These are phyloP conservation scores for Taxillus chinensis DNA, from an alignment of 164 flowering plant genomes.

Conservation along the genomic window DNA sequence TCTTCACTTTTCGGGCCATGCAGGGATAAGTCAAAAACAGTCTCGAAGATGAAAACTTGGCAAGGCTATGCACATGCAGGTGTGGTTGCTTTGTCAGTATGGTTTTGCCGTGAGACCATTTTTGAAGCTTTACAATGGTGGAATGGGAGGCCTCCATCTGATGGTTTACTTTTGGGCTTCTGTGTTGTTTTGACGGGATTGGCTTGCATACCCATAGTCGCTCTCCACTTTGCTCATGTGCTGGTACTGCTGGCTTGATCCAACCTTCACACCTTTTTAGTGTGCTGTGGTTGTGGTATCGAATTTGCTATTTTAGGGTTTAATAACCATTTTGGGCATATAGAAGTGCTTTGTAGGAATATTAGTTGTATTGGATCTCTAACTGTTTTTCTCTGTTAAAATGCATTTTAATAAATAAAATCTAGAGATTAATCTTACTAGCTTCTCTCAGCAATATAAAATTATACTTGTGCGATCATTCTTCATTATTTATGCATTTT, in stretches of 20 bases:
- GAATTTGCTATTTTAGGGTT: too few relatives aligned
- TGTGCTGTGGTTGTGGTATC: too few relatives aligned
- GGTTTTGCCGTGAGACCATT: constrained; percentile 90
- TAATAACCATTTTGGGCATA: too few relatives aligned
- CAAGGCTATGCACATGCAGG: constrained; percentile 87
- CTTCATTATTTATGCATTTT: too few relatives aligned
- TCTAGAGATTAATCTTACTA: too few relatives aligned
- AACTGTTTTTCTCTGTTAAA: too few relatives aligned
- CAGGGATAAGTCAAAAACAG: constrained; percentile 72
- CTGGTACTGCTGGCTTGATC: constrained; percentile 41
- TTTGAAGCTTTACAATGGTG: constrained; percentile 98
- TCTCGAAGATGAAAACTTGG: constrained; percentile 83
- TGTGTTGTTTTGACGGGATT: constrained; percentile 67
- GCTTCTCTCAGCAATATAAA: not conserved
- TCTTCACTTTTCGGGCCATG: constrained; percentile 11
- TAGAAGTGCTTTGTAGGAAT: too few relatives aligned
- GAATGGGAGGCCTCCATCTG: constrained; percentile 90
- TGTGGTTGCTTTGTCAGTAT: constrained; percentile 75
- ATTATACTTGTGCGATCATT: not conserved
- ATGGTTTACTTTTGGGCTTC: constrained; percentile 79
- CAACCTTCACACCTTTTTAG: not conserved
- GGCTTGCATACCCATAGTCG: constrained; percentile 88
- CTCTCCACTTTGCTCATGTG: constrained; percentile 86
- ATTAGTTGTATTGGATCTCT: too few relatives aligned
- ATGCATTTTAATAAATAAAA: too few relatives aligned